Evolutionary conservation across 208 protist species (phyloP).

Genomic region (Porcisia deanei): DNA sequence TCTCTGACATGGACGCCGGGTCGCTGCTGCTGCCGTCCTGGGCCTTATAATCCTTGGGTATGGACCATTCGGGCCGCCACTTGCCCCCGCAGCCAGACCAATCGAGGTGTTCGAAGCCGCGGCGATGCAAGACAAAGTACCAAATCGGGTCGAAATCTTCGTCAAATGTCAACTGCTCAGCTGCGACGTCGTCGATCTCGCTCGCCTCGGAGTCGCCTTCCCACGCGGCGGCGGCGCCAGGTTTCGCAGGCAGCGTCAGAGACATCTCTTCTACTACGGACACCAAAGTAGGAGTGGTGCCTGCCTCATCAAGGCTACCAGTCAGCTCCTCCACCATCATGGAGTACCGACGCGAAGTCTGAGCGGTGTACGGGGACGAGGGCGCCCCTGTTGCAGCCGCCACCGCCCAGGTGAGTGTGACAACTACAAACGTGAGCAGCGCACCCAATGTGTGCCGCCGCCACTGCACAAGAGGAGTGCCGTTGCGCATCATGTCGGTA

Average conservation of each 20-base stretch:
- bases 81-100: slow-evolving; percentile 80
- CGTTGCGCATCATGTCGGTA: background rate
- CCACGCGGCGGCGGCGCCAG: slow-evolving; percentile 10
- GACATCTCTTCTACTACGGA: slow-evolving; percentile 48
- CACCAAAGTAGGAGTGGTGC: slow-evolving; percentile 43
- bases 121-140: slow-evolving; percentile 63
- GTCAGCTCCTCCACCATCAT: slow-evolving; percentile 58
- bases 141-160: slow-evolving; percentile 75
- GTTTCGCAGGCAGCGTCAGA: slow-evolving; percentile 20
- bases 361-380: background rate
- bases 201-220: slow-evolving; percentile 19
- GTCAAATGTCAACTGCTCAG: slow-evolving; percentile 57
- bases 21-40: background rate
- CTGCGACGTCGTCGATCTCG: slow-evolving; percentile 26
- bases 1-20: background rate
- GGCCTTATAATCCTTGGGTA: slow-evolving; percentile 9
- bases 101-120: slow-evolving; percentile 56
- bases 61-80: slow-evolving; percentile 74
- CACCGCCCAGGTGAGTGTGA: slow-evolving; percentile 4
- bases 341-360: slow-evolving; percentile 38
- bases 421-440: background rate
- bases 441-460: background rate
- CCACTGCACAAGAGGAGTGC: background rate
- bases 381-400: background rate
- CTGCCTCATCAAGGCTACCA: slow-evolving; percentile 36